Evolutionary conservation across 805 yeast genomes (phyloP), one percentile per base, ranked within the genome.

Genomic region (Lachancea sp.): DNA sequence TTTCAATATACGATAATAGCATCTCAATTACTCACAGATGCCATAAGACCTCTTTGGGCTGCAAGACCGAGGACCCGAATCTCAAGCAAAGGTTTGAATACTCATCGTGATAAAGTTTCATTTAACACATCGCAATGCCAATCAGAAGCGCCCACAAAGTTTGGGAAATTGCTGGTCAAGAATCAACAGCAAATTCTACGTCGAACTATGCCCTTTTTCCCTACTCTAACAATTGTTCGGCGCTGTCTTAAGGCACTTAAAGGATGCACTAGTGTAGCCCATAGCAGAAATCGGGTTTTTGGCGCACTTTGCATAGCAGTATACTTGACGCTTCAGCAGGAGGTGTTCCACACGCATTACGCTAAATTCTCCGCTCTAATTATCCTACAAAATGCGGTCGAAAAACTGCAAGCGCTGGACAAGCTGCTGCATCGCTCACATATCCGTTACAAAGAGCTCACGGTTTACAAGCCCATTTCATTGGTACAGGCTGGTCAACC

Each of bases 1-100:
- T 74, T 77, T 50, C 68, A 76, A 38, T 78, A 77, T 54, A 57
- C 67, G 3, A 56, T 78, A 2, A 68, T 77, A 5, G 70, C 79
- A 3, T 73, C 79, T 7, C 74, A 70, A 44, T 58, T 77, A 16
- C 55, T 78, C 29, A 72, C 71, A 44, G 72, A 67, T 49, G 65
- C 60, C 26, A 65, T 62, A 34, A 52, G 55, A 31, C 60, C 56
- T 40, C 60, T 57, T 29, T 58, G 49, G 45, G 55, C 40, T 27
- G 29, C 51, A 11, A 30, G n/a, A 15, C 43, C 50, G 46, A 48
- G 56, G 37, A 41, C 51, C 5, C 55, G 49, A 40, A 49, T 49
- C 41, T 54, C 57, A 0, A 51, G 25, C 25, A 22, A 6, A 8
- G 25, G 52, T n/a, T 19, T 51, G 40, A 50, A 50, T 41, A 58